phyloP scores from a whole-genome alignment of 2,329 filamentous ascomycete genomes.

The Cytospora chrysosperma region DNA sequence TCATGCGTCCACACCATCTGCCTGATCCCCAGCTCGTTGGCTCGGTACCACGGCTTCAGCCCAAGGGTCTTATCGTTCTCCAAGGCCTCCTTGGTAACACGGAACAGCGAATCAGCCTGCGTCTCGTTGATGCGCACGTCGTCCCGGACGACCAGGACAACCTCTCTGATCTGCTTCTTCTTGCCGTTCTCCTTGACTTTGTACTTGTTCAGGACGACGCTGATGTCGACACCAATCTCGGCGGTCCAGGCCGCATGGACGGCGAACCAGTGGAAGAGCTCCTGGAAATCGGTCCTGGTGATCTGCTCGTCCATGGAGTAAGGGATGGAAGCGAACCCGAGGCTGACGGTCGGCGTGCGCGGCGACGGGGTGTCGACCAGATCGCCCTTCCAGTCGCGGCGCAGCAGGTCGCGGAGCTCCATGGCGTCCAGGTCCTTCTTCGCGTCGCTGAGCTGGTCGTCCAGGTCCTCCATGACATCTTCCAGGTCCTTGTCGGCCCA shows the following conservation, averaged over 20 bases:
- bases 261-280: conserved; percentile 49
- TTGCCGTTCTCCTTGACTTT: conserved; percentile 39
- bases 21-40: conserved; percentile 39
- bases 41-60: conserved; percentile 44
- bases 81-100: conserved; percentile 39
- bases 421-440: conserved; percentile 44
- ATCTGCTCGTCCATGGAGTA: conserved; percentile 47
- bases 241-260: conserved; percentile 49
- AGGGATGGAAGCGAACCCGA: conserved; percentile 46
- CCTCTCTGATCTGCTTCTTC: conserved; percentile 46
- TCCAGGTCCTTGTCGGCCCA: conserved; percentile 40
- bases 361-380: conserved; percentile 44
- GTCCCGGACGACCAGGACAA: conserved; percentile 43
- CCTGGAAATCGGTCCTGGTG: conserved; percentile 44
- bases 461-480: conserved; percentile 42
- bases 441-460: conserved; percentile 39
- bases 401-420: conserved; percentile 42
- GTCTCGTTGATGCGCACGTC: conserved; percentile 44
- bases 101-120: conserved; percentile 44
- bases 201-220: conserved; percentile 46
- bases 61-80: conserved; percentile 39
- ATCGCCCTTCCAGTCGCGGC: conserved; percentile 48
- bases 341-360: conserved; percentile 44
- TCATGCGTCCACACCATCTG: conserved; percentile 48
- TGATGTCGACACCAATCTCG: conserved; percentile 43